A percentile compares a stretch with the other conserved stretches of the same genome.
phyloP scores from a whole-genome alignment of 352 stramenopile genomes.

The Pythium sp. region DNA sequence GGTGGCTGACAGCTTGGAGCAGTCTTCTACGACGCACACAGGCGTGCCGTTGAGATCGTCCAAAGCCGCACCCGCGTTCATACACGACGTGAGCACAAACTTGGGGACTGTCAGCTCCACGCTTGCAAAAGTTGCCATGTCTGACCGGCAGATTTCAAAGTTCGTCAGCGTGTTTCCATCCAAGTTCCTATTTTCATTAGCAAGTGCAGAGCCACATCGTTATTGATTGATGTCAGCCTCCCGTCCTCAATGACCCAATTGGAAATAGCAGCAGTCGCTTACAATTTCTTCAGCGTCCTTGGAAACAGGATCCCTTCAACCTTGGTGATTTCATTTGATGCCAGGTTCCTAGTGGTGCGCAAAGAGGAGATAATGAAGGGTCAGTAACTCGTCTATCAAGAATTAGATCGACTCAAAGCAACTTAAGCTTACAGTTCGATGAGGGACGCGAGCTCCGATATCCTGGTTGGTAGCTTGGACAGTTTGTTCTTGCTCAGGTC shows the following conservation, averaged over 20 bases:
- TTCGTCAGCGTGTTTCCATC: slow-evolving; percentile 41
- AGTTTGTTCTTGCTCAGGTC: slow-evolving; percentile 62
- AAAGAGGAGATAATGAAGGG: background rate
- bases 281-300: slow-evolving; percentile 43
- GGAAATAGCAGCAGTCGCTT: slow-evolving; percentile 4
- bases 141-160: slow-evolving; percentile 45
- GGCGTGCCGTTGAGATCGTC: slow-evolving; percentile 8
- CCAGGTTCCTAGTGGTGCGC: slow-evolving; percentile 41
- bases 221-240: background rate
- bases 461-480: slow-evolving; percentile 36
- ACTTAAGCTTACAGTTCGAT: slow-evolving; percentile 44
- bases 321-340: slow-evolving; percentile 49
- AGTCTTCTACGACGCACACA: slow-evolving; percentile 13
- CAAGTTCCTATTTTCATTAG: slow-evolving; percentile 22
- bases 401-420: background rate
- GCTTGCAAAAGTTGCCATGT: slow-evolving; percentile 40
- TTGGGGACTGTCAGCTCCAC: slow-evolving; percentile 16
- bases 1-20: background rate
- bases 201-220: background rate
- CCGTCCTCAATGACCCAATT: background rate
- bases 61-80: background rate
- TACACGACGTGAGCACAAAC: slow-evolving; percentile 24
- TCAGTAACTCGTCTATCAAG: background rate
- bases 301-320: slow-evolving; percentile 48
- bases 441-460: slow-evolving; percentile 47